Evolutionary conservation across 176 grass and related monocot species (phyloP).

Genomic region (Oryza meridionalis): DNA sequence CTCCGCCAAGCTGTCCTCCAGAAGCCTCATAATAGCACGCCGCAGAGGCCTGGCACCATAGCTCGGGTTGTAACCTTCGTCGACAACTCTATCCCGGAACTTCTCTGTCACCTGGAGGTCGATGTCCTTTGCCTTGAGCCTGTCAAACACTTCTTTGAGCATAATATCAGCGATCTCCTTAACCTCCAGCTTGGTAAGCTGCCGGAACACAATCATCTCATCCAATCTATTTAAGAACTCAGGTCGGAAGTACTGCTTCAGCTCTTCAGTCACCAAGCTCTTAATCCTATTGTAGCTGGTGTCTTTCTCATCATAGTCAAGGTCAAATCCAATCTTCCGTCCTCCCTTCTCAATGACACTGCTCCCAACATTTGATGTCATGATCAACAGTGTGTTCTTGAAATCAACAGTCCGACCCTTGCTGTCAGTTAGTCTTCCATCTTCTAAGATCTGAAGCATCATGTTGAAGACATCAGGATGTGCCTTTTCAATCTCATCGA

Average conservation of each 20-base stretch:
- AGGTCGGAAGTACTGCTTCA: slow-evolving; percentile 94
- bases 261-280: slow-evolving; percentile 86
- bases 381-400: slow-evolving; percentile 90
- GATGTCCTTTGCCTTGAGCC: slow-evolving; percentile 89
- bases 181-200: slow-evolving; percentile 93
- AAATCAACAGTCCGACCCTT: slow-evolving; percentile 93
- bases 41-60: slow-evolving; percentile 94
- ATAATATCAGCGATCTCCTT: slow-evolving; percentile 99
- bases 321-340: slow-evolving; percentile 87
- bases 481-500: slow-evolving; percentile 98
- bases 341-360: slow-evolving; percentile 97
- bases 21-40: slow-evolving; percentile 87
- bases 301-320: slow-evolving; percentile 86
- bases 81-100: slow-evolving; percentile 88
- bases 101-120: slow-evolving; percentile 89
- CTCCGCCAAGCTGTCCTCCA: slow-evolving; percentile 92
- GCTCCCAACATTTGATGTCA: slow-evolving; percentile 93
- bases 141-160: slow-evolving; percentile 93
- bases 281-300: slow-evolving; percentile 95
- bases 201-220: slow-evolving; percentile 97
- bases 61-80: slow-evolving; percentile 93
- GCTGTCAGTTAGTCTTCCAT: slow-evolving; percentile 92
- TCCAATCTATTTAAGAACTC: slow-evolving; percentile 94
- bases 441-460: slow-evolving; percentile 99
- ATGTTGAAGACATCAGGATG: slow-evolving; percentile 99